Evolutionary conservation across 192 early-diverging fungal species (phyloP), one percentile per base, ranked within the genome.

Genomic region (Phlyctochytrium arcticum): DNA sequence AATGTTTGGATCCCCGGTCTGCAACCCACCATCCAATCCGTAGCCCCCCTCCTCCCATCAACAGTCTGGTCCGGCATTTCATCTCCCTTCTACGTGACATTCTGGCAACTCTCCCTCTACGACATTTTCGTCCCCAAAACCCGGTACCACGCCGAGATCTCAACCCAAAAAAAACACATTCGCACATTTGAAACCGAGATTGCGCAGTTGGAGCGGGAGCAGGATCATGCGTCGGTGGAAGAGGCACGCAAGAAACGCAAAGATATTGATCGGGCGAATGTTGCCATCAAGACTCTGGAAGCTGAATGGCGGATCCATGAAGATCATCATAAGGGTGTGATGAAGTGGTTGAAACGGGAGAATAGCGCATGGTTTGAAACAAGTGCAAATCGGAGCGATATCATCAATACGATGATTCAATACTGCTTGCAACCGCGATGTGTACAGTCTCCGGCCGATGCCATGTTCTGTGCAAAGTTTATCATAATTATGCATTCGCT

Each of bases 51-150:
- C 17, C 35, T 73, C 7, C 64, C 64, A 8, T 21, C 57, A 17
- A 33, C 53, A 5, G 74, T 76, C 0, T 85, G 80, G 84, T 67
- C 57, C 12, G 70, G 57, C 7, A 57, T 73, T 12, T 55, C 66
- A 5, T 83, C 89, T 0, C 71, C 85, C 21, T 94, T 93, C 55
- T 94, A 86, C 65, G 72, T 80, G 6, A 84, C 83, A 0, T 94
- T 92, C 62, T 94, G 92, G 92, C 87, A 88, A 42, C 67, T 94
- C 9, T 68, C 72, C 4, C 62, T 93, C 4, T 87, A 88, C 63
- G 92, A 94, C 62, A 87, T 94, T 12, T 67, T 76, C 35, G 80
- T 86, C 17, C 90, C 89, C 21, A 71, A 71, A 34, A 61, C 69
- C 6, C 81, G 80, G 42, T 94, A 94, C 72, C 51, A 70, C 33